Evolutionary conservation across 2,329 filamentous ascomycete species (phyloP).

Genomic region (Fusarium goolgardi): DNA sequence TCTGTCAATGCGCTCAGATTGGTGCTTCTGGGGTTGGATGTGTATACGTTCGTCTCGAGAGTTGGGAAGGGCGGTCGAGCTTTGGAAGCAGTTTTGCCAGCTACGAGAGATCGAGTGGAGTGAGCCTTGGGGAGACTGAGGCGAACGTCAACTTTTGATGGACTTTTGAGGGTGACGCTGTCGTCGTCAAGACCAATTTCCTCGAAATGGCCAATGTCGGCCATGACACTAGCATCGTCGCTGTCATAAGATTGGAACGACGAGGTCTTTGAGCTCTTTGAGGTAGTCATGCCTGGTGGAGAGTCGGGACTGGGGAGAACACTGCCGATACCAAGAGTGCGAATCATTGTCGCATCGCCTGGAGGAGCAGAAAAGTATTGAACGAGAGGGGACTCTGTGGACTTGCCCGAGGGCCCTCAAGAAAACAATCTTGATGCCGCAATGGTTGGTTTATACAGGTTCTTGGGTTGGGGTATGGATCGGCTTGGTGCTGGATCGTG

Average conservation of each 20-base stretch:
- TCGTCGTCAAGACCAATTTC: slow-evolving; percentile 87
- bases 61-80: slow-evolving; percentile 59
- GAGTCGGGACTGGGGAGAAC: slow-evolving; percentile 52
- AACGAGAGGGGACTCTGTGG: slow-evolving; percentile 29
- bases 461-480: slow-evolving; percentile 1
- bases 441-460: not conserved
- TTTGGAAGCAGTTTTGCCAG: slow-evolving; percentile 46
- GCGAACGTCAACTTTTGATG: slow-evolving; percentile 58
- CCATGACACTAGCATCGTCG: slow-evolving; percentile 76
- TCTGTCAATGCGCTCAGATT: slow-evolving; percentile 56
- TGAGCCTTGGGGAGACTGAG: slow-evolving; percentile 47
- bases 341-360: slow-evolving; percentile 53
- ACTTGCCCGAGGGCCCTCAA: slow-evolving; percentile 23
- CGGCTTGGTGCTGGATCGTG: slow-evolving; percentile 14
- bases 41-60: slow-evolving; percentile 59
- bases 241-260: slow-evolving; percentile 85
- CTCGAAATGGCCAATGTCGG: slow-evolving; percentile 87
- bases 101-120: slow-evolving; percentile 48
- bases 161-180: slow-evolving; percentile 62
- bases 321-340: slow-evolving; percentile 48
- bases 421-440: slow-evolving; percentile 2
- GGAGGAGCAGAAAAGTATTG: slow-evolving; percentile 17
- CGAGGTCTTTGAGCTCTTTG: slow-evolving; percentile 91
- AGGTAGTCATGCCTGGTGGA: slow-evolving; percentile 75
- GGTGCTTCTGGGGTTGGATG: slow-evolving; percentile 63